phyloP scores from a whole-genome alignment of 2,329 filamentous ascomycete species.

The Aspergillus sergii region DNA sequence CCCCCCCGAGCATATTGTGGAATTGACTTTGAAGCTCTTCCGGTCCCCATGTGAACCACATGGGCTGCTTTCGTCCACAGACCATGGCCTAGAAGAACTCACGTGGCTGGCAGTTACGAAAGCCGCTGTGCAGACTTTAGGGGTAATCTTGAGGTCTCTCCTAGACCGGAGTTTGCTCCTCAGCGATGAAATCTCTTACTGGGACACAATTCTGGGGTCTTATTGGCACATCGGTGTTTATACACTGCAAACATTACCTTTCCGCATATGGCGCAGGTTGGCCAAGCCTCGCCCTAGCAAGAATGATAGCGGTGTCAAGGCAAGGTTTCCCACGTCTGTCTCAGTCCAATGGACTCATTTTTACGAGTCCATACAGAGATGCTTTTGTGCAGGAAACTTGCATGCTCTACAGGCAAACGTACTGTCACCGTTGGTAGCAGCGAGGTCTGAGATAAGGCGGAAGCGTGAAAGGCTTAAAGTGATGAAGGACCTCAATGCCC shows the following conservation, averaged over 20 bases:
- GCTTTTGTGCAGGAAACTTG: constrained; percentile 71
- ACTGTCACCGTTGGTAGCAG: constrained; percentile 75
- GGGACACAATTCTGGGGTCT: constrained; percentile 84
- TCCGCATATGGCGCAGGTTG: constrained; percentile 73
- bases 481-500: constrained; percentile 78
- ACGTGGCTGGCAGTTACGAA: constrained; percentile 92
- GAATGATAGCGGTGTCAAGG: constrained; percentile 40
- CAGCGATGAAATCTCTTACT: constrained; percentile 90
- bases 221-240: constrained; percentile 79
- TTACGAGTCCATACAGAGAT: constrained; percentile 77
- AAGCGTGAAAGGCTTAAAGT: constrained; percentile 74
- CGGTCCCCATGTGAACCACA: constrained; percentile 13
- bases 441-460: constrained; percentile 71
- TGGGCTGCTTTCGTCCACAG: constrained; percentile 29
- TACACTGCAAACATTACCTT: constrained; percentile 80
- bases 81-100: constrained; percentile 70
- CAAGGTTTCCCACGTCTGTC: constrained; percentile 28
- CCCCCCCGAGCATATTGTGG: constrained; percentile 61
- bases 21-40: constrained; percentile 58
- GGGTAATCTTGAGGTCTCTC: constrained; percentile 73
- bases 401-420: constrained; percentile 71
- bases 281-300: constrained; percentile 60
- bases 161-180: constrained; percentile 82
- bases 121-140: constrained; percentile 87
- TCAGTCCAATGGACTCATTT: constrained; percentile 62